Percentiles rank a stretch among this genome's conserved stretches.
Conservation (phyloP, 2,329 filamentous ascomycete genomes). For the Cryoendolithus antarcticus region DNA sequence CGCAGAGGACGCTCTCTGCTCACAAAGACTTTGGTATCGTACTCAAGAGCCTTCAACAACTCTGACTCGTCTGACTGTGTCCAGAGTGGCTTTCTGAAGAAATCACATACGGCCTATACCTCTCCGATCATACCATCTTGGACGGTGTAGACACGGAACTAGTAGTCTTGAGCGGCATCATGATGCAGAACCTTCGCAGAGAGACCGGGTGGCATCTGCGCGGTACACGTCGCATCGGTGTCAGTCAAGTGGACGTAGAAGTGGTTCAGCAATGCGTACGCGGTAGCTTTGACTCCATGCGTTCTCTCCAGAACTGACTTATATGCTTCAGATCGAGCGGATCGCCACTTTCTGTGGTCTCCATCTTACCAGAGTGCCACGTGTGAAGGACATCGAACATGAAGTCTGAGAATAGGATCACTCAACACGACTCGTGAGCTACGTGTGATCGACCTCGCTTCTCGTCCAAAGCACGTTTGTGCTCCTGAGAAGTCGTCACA, state of each 20-base stretch:
- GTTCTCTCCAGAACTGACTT: slow-evolving; percentile 1
- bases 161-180: slow-evolving; percentile 42
- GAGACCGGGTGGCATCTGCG: slow-evolving; percentile 46
- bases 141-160: slow-evolving; percentile 44
- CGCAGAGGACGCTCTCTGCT: slow-evolving; percentile 28
- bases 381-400: slow-evolving; percentile 30
- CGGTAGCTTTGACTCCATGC: background rate
- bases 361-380: slow-evolving; percentile 23
- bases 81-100: slow-evolving; percentile 39
- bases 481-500: background rate
- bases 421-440: background rate
- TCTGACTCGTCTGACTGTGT: background rate
- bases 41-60: background rate
- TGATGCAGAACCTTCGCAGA: slow-evolving; percentile 43
- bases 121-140: slow-evolving; percentile 44
- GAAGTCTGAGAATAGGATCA: slow-evolving; percentile 17
- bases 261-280: slow-evolving; percentile 24
- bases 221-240: slow-evolving; percentile 37
- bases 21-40: slow-evolving; percentile 33
- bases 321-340: slow-evolving; percentile 22
- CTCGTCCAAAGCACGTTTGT: background rate
- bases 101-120: slow-evolving; percentile 47
- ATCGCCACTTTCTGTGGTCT: slow-evolving; percentile 25
- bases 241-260: slow-evolving; percentile 34
- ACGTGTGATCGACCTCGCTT: background rate